Base-by-base conservation (phyloP, 768 basidiomycete genomes). In the Brasilioporus rufonigricans region DNA sequence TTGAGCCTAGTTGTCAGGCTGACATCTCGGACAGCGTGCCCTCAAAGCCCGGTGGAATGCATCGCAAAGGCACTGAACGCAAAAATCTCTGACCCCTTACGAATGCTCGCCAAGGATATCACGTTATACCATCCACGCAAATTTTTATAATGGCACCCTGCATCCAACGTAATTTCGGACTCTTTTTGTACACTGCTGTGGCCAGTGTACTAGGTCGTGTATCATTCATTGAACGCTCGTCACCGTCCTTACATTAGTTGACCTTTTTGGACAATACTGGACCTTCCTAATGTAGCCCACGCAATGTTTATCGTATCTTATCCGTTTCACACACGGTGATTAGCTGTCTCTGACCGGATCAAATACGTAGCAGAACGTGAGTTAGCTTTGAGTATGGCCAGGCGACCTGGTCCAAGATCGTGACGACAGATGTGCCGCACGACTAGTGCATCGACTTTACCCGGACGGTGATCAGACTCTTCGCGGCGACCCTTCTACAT, bases 11-110 rank as follows among this genome's bases (percentile, higher is more conserved):
- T n/a, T 23, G 4, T 23, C 5, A 2, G 2, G 3, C 50, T 61
- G n/a, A 61, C 23, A 0, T 6, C 18, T 44, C 1, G 35, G 14
- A 35, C 39, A 70, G 69, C 63, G 50, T 21, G 5, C 51, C 3
- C 44, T 70, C 36, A 63, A 23, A 38, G 29, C 40, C 1, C 57
- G 59, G 11, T 65, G 63, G 68, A 48, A 53, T 16, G 36, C 49
- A 41, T 58, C 53, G 14, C 54, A 40, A 35, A 32, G 6, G 4
- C 45, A 44, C 44, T 61, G 39, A 61, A 55, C 35, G 16, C 18
- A 12, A 24, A 21, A 41, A 13, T 18, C 40, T 19, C 19, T 14
- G n/a, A 35, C 19, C 18, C 32, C 33, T 54, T 47, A 50, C 4
- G 41, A 62, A 47, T 14, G 23, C 23, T 40, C 26, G 13, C 23